Evolutionary conservation across 495 filamentous ascomycete genomes (phyloP), one percentile per base, ranked within the genome.

Genomic region (Parathielavia hyrcaniae): DNA sequence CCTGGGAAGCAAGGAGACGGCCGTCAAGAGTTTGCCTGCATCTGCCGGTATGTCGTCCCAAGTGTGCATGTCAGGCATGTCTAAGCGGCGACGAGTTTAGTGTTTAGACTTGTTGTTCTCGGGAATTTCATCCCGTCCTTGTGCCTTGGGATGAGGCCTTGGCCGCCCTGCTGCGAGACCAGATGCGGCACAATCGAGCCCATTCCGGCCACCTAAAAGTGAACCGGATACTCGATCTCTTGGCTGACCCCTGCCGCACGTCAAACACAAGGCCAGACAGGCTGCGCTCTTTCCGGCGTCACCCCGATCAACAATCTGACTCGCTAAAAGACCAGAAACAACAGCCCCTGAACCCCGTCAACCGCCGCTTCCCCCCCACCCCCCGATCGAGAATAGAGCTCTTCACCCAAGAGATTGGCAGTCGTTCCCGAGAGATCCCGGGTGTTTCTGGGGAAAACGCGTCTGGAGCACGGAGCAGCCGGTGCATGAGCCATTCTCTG

Each of bases 381-480:
- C 46, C 20, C 50, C 53, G 34, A 22, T 47, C 53, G 35, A 40
- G 22, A 55, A 23, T 45, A n/a, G 38, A 41, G 50, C 39, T 60
- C 26, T 41, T 64, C 53, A 11, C n/a, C n/a, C n/a, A 8, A 8
- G 61, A 64, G 61, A 62, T 70, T 69, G 66, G 65, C 65, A 65
- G 67, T 67, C 68, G 70, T 73, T 73, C 71, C 69, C 64, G 62
- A 60, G 58, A 58, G 58, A 53, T 57, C 62, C 67, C 58, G 56
- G 58, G 13, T 55, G 58, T 66, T 70, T 68, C 57, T 58, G 23
- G 43, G 57, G 66, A 65, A 30, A 70, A 70, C 65, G 65, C 35
- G 39, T 32, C 30, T 47, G 39, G 45, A 55, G 57, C 30, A 46
- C 41, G 57, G 57, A 38, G 32, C 45, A 32, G 8, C 38, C 10